These are phyloP conservation scores for Cutaneotrichosporon spelunceum DNA, from an alignment of 1,284 basidiomycete species.

Conservation along the genomic window DNA sequence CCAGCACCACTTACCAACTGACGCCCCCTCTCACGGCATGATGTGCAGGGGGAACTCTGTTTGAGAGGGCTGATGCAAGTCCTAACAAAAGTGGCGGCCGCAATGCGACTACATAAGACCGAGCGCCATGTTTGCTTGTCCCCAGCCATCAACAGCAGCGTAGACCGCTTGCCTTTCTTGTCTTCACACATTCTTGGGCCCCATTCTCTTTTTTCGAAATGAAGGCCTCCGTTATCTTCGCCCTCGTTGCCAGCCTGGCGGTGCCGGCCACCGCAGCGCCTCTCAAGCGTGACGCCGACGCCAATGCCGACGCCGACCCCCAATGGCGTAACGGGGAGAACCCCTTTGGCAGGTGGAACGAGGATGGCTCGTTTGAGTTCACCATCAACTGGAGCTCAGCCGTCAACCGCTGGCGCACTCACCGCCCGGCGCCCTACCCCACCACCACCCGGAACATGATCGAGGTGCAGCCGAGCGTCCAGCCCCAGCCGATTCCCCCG, in stretches of 20 bases:
- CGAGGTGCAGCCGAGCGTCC: too few relatives aligned
- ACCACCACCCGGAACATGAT: too few relatives aligned
- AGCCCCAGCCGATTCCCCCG: too few relatives aligned
- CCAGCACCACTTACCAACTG: background rate
- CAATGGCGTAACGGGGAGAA: background rate
- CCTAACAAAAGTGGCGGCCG: background rate
- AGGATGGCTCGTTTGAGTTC: background rate
- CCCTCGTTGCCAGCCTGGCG: background rate
- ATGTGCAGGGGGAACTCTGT: background rate
- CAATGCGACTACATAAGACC: background rate
- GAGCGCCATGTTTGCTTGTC: background rate
- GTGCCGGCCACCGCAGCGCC: conserved; percentile 9
- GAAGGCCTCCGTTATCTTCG: conserved; percentile 4
- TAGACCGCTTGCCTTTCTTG: background rate
- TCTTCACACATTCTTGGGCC: background rate
- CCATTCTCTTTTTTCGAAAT: background rate
- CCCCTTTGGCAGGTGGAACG: background rate
- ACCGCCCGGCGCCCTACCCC: background rate
- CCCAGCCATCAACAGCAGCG: conserved; percentile 1
- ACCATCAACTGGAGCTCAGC: background rate
- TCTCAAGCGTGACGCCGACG: background rate
- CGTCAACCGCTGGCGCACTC: background rate
- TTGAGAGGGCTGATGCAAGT: background rate
- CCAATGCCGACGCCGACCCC: background rate
- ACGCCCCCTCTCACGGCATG: background rate